Base-by-base conservation (phyloP, 768 basidiomycete species). In the Tricholoma matsutake region DNA sequence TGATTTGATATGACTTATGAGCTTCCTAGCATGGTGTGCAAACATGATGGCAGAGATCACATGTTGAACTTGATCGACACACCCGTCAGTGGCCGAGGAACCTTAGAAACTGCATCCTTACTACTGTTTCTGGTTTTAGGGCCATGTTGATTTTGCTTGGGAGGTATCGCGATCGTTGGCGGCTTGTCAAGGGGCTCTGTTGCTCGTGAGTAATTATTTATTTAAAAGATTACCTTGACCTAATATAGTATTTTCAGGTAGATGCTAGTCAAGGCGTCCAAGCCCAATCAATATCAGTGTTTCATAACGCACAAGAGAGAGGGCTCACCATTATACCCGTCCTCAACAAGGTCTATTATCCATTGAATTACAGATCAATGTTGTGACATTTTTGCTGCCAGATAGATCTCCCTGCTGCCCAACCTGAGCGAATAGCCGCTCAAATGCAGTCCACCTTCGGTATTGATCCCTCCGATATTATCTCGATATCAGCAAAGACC, bases 231-330 rank as follows among this genome's bases (percentile, higher is more conserved):
- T 29, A 16, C 31, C 32, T 55, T 61, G 20, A 22, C 35, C 54
- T 9, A 35, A 41, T 64, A 47, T 59, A 52, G 47, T 34, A 16
- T 25, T 35, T 13, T 32, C 76, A 98, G 67, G 95, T 98, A 2
- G 97, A 99, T 69, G 93, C 94, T n/a, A 94, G 92, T 56, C 96
- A 96, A 78, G 97, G 97, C 16, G 88, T 99, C 7, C 97, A 99
- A 74, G 97, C 97, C 0, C 97, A 99, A 74, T 94, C 96, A 13
- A 86, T 99, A 57, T 96, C 93, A 0, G 96, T 98, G 4, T 96
- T 91, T 66, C 92, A 96, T 65, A 85, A 89, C 51, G 96, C 96
- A 4, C 81, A 79, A 70, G 93, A 96, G 69, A 81, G 87, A 37
- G 88, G 90, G 1, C 74, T 96, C 29, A 87, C 81, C 41, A 89